Percentiles rank a stretch among this genome's conserved stretches.
phyloP scores from a whole-genome alignment of 331 rosid species.

The Malus hybrid region DNA sequence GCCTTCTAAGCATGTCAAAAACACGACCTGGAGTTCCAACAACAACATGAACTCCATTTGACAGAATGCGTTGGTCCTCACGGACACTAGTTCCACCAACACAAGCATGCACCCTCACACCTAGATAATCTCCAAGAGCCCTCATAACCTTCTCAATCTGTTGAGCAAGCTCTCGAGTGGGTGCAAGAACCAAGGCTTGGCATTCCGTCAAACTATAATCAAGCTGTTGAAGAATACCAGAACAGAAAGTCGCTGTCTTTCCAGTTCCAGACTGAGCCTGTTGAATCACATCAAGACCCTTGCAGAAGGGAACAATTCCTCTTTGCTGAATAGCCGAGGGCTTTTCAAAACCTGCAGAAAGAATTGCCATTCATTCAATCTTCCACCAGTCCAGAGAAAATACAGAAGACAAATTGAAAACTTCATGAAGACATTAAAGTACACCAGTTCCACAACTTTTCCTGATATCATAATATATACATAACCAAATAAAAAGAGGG shows the following conservation, averaged over 20 bases:
- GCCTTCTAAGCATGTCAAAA: constrained; percentile 74
- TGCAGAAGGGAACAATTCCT: constrained; percentile 70
- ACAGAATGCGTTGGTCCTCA: constrained; percentile 66
- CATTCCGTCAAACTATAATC: constrained; percentile 56
- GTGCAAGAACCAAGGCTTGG: constrained; percentile 75
- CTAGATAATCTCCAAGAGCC: constrained; percentile 77
- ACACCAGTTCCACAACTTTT: not conserved
- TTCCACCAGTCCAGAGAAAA: not conserved
- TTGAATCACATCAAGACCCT: constrained; percentile 81
- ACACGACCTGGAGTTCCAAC: constrained; percentile 87
- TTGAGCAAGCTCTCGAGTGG: constrained; percentile 83
- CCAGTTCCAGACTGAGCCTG: constrained; percentile 90
- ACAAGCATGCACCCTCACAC: constrained; percentile 79
- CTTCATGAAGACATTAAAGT: not conserved
- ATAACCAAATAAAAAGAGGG: not conserved
- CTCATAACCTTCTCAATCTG: constrained; percentile 91
- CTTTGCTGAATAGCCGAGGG: constrained; percentile 84
- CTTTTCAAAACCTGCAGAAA: constrained; percentile 61
- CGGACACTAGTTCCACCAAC: constrained; percentile 86
- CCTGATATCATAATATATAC: not conserved
- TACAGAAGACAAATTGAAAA: not conserved
- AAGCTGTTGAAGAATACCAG: constrained; percentile 73
- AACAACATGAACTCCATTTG: constrained; percentile 75
- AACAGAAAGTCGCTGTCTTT: constrained; percentile 79
- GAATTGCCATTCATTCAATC: not conserved